Evolutionary conservation across 2,329 filamentous ascomycete genomes (phyloP).

Genomic region (Alternaria triticina): DNA sequence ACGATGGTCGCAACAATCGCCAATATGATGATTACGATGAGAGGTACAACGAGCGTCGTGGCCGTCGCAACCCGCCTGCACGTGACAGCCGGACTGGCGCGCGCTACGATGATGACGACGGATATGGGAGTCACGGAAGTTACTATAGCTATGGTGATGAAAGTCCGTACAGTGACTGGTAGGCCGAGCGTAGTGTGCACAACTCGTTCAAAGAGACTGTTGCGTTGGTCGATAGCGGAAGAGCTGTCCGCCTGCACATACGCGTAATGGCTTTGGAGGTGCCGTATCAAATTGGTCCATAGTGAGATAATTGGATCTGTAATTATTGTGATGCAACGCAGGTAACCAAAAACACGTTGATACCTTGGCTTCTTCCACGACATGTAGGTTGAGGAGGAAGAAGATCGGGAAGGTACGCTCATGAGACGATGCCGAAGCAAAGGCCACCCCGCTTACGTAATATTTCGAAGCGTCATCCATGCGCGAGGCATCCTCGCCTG

Average conservation of each 20-base stretch:
- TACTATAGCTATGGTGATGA: background rate
- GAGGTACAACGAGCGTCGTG: background rate
- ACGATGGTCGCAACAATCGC: background rate
- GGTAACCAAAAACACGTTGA: rapidly evolving
- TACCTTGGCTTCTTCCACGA: background rate
- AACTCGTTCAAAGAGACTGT: background rate
- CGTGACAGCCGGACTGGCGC: background rate
- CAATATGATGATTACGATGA: no score
- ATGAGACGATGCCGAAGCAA: background rate
- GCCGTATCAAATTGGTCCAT: background rate
- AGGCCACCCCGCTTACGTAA: background rate
- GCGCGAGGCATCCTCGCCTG: background rate
- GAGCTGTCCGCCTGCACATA: background rate
- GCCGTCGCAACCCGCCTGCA: background rate
- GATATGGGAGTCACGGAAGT: background rate
- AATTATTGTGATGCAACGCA: background rate
- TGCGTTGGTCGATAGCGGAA: background rate
- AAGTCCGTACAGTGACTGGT: background rate
- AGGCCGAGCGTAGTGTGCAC: background rate
- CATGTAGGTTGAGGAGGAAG: background rate
- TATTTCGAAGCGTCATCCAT: background rate
- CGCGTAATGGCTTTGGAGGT: background rate
- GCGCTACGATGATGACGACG: background rate
- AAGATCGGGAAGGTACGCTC: background rate
- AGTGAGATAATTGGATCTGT: background rate